Percentiles rank a stretch among this genome's conserved stretches.
Evolutionary conservation across 805 yeast genomes (phyloP).

Genomic region (Candida silvicultrix): DNA sequence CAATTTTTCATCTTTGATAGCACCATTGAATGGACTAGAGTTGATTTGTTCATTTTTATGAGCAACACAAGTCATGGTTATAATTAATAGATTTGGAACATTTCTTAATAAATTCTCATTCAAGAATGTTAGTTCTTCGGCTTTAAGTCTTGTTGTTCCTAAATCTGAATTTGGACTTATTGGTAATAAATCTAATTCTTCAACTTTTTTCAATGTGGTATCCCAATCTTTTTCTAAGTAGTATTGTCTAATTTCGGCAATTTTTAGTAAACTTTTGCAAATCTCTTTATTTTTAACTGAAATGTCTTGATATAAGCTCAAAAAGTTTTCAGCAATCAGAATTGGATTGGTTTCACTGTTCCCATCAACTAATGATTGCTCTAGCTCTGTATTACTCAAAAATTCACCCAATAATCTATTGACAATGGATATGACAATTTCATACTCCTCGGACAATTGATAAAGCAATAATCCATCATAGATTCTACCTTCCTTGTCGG

Average conservation of each 20-base stretch:
- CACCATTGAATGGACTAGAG: conserved; percentile 35
- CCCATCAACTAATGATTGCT: conserved; percentile 38
- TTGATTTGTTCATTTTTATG: conserved; percentile 40
- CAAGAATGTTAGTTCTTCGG: conserved; percentile 58
- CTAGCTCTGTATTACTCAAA: conserved; percentile 63
- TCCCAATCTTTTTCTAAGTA: conserved; percentile 56
- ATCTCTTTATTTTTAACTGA: conserved; percentile 59
- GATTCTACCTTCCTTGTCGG: conserved; percentile 86
- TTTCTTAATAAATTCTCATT: conserved; percentile 73
- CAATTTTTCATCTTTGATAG: conserved; percentile 47
- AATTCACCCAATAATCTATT: conserved; percentile 76
- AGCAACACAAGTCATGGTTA: conserved; percentile 74
- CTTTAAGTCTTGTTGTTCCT: conserved; percentile 47
- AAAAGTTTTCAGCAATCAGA: conserved; percentile 29
- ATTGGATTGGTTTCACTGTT: conserved; percentile 37
- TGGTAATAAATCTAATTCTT: conserved; percentile 62
- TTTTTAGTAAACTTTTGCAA: conserved; percentile 53
- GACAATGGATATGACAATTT: conserved; percentile 68
- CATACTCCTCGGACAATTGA: conserved; percentile 84
- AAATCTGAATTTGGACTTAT: conserved; percentile 28
- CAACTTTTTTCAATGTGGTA: conserved; percentile 47
- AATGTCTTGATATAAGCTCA: conserved; percentile 49
- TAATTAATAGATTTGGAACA: conserved; percentile 72
- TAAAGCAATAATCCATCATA: conserved; percentile 81
- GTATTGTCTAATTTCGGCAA: conserved; percentile 60